Evolutionary conservation across 2,329 filamentous ascomycete genomes (phyloP).

Genomic region (Fusarium musae): DNA sequence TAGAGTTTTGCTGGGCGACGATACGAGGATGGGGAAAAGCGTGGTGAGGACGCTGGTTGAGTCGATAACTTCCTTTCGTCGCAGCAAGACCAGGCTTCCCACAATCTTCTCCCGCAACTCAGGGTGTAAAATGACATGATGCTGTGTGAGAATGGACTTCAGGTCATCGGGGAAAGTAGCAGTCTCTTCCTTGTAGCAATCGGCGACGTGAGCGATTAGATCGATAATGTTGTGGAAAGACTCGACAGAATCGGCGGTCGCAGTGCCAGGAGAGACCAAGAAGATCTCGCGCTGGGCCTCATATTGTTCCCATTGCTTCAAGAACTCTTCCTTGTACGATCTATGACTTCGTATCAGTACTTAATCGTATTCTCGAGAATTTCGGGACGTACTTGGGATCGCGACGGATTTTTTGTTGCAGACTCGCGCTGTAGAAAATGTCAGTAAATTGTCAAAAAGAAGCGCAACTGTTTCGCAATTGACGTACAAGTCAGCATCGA

Average conservation of each 20-base stretch:
- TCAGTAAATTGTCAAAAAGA: constrained; percentile 40
- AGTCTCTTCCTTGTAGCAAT: constrained; percentile 89
- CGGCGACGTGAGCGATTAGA: constrained; percentile 91
- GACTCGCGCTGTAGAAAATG: constrained; percentile 70
- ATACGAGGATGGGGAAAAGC: constrained; percentile 91
- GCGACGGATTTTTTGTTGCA: constrained; percentile 90
- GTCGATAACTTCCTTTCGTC: constrained; percentile 92
- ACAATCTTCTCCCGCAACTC: constrained; percentile 96
- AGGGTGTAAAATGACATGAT: constrained; percentile 84
- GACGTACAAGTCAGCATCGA: constrained; percentile 84
- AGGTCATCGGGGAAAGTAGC: constrained; percentile 82
- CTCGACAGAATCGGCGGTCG: constrained; percentile 80
- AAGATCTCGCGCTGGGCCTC: constrained; percentile 92
- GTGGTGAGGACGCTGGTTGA: constrained; percentile 86
- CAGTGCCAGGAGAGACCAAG: constrained; percentile 81
- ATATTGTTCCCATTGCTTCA: constrained; percentile 91
- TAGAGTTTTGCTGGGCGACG: constrained; percentile 91
- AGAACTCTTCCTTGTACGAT: constrained; percentile 90
- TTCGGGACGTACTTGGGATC: constrained; percentile 74
- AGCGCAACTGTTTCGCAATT: background rate
- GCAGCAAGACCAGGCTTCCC: constrained; percentile 84
- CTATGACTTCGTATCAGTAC: constrained; percentile 52
- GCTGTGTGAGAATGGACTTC: constrained; percentile 80
- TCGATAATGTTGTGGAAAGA: constrained; percentile 93
- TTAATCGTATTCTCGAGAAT: background rate